A percentile compares a stretch with the other conserved stretches of the same genome.
phyloP scores from a whole-genome alignment of 2,329 filamentous ascomycete species.

The Bipolaris zeicola region DNA sequence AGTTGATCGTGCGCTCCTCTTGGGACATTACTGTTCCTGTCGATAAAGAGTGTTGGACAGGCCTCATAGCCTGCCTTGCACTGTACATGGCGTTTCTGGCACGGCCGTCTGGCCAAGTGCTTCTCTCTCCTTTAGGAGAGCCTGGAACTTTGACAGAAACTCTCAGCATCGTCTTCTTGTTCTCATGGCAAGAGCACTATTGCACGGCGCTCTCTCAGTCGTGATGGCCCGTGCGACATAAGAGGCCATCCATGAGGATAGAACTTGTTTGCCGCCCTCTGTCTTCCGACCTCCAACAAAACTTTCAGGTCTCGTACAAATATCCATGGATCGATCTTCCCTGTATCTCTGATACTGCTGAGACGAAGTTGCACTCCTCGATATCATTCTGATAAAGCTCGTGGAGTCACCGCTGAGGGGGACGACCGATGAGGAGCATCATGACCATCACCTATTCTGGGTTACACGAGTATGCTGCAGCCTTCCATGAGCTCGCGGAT shows the following conservation, averaged over 20 bases:
- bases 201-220: not conserved
- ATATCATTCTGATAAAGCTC: not conserved
- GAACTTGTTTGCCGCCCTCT: not conserved
- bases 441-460: not conserved
- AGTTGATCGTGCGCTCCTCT: not conserved
- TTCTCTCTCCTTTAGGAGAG: not conserved
- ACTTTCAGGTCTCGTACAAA: too few species aligned
- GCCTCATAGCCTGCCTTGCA: not conserved
- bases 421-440: not conserved
- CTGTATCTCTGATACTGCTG: too few species aligned
- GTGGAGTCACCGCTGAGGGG: not conserved
- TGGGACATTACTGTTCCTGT: not conserved
- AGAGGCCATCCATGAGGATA: not conserved
- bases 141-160: not conserved
- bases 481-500: not conserved
- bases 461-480: not conserved
- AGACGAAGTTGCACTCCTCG: too few species aligned
- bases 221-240: conserved; percentile 4
- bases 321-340: too few species aligned
- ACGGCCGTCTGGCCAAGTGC: not conserved
- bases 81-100: not conserved
- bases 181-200: not conserved
- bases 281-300: not conserved
- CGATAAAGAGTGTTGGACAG: not conserved
- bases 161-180: not conserved